Evolutionary conservation across 176 grass and related monocot genomes (phyloP).

Genomic region (Puya raimondii): DNA sequence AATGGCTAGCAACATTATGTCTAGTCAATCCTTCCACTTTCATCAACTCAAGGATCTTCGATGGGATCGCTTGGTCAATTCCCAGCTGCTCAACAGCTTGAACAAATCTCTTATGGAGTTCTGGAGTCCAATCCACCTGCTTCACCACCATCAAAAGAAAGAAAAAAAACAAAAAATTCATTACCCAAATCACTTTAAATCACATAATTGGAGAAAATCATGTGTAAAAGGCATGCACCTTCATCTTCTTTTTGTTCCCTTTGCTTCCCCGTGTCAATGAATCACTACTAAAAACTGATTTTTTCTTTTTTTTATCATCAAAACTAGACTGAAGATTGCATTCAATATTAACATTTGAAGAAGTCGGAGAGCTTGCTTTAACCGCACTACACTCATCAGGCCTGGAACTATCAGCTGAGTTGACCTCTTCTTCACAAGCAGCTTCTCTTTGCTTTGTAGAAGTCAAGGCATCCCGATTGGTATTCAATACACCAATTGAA

Average conservation of each 20-base stretch:
- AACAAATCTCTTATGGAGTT: conserved; percentile 43
- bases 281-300: neutral
- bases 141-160: neutral
- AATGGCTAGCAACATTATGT: conserved; percentile 44
- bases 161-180: neutral
- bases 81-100: conserved; percentile 47
- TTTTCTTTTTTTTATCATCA: conserved; percentile 20
- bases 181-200: neutral
- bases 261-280: conserved; percentile 13
- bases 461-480: conserved; percentile 2
- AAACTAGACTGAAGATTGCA: neutral
- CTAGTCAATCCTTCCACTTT: conserved; percentile 42
- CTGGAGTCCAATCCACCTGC: conserved; percentile 46
- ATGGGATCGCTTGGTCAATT: conserved; percentile 44
- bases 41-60: conserved; percentile 49
- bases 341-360: neutral
- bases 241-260: conserved; percentile 35
- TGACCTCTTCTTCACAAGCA: conserved; percentile 28
- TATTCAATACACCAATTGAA: conserved; percentile 15
- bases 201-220: neutral
- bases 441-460: conserved; percentile 1
- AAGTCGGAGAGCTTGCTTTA: conserved; percentile 18
- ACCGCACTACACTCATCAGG: conserved; percentile 27
- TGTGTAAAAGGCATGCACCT: conserved; percentile 19
- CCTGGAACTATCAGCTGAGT: conserved; percentile 23